Percentiles rank a stretch among this genome's conserved stretches.
Conservation (phyloP, 2,329 filamentous ascomycete species). For the Aureobasidium sp. region DNA sequence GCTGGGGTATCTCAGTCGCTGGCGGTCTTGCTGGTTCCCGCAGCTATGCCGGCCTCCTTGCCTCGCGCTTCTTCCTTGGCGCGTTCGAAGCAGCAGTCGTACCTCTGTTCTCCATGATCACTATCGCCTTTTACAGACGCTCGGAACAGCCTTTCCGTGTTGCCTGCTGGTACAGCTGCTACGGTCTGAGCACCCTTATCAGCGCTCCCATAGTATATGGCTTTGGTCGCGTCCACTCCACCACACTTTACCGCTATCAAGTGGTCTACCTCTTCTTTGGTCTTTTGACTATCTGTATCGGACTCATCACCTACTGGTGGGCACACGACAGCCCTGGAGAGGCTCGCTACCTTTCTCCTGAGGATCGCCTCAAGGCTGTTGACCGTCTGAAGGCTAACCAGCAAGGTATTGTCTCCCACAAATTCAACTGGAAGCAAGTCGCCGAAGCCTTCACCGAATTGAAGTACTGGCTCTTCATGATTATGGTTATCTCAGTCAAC, state of each 20-base stretch:
- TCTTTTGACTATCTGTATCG: slow-evolving; percentile 13
- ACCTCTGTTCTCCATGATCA: slow-evolving; percentile 16
- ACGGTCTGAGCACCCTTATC: slow-evolving; percentile 13
- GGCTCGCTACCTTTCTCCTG: slow-evolving; percentile 36
- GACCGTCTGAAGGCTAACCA: slow-evolving; percentile 46
- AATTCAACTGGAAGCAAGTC: slow-evolving; percentile 42
- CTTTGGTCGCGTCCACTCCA: slow-evolving; percentile 12
- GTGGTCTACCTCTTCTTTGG: slow-evolving; percentile 16
- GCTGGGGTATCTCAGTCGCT: slow-evolving; percentile 17
- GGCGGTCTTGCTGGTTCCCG: slow-evolving; percentile 15
- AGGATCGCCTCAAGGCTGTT: slow-evolving; percentile 41
- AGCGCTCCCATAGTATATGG: slow-evolving; percentile 15
- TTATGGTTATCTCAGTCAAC: slow-evolving; percentile 12
- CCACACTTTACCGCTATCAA: slow-evolving; percentile 15
- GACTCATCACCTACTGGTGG: slow-evolving; percentile 15
- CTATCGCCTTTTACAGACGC: slow-evolving; percentile 15
- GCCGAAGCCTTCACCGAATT: slow-evolving; percentile 36
- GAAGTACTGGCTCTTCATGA: slow-evolving; percentile 42
- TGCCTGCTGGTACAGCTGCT: slow-evolving; percentile 16
- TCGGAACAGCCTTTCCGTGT: slow-evolving; percentile 15
- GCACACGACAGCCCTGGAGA: slow-evolving; percentile 15
- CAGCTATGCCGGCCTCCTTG: slow-evolving; percentile 17
- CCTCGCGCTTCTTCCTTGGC: slow-evolving; percentile 19
- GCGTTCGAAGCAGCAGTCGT: slow-evolving; percentile 18
- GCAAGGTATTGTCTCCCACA: slow-evolving; percentile 38